Evolutionary conservation across 2,329 filamentous ascomycete genomes (phyloP), one percentile per base, ranked within the genome.

Genomic region (Aspergillus uvarum): DNA sequence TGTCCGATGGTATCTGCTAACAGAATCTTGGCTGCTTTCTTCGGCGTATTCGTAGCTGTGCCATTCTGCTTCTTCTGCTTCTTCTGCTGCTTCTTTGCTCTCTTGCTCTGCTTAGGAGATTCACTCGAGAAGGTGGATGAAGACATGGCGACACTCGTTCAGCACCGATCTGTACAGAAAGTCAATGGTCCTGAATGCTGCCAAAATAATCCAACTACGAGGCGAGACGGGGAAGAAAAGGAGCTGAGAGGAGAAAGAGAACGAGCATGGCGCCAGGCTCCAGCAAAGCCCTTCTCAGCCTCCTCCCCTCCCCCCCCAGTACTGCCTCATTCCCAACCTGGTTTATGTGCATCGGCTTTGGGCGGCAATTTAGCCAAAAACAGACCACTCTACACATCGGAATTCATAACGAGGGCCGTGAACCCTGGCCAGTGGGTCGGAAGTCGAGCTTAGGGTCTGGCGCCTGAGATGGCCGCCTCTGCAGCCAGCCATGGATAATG

Each of bases 1-100:
- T 32, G 42, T 29, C 53, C 53, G 21, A 55, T 35, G 8, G 38
- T 24, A 47, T 55, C 53, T 42, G 53, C 53, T 3, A 55, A 35
- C 11, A 55, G 44, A 7, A 35, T 19, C 42, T 48, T 55, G 38
- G n/a, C 16, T 31, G 48, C 6, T 24, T 24, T 16, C 12, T n/a
- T 19, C 29, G 12, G 16, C 6, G 5, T 6, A 8, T 2, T 16
- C 14, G 16, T 7, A 44, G 5, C 12, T 7, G 14, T 44, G 1
- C 6, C 14, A 44, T 50, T 31, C n/a, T 31, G 3, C 10, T 26
- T n/a, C 22, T 50, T 31, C n/a, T 31, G 3, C 10, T 26, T n/a
- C 22, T 26, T 29, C 29, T 50, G 22, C 8, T n/a, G 22, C n/a
- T 50, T 50, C 22, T n/a, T 11, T 5, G 48, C 48, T 50, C 14